Evolutionary conservation across 345 rosid genomes (phyloP), one percentile per base, ranked within the genome.

Genomic region (Linum tenue): DNA sequence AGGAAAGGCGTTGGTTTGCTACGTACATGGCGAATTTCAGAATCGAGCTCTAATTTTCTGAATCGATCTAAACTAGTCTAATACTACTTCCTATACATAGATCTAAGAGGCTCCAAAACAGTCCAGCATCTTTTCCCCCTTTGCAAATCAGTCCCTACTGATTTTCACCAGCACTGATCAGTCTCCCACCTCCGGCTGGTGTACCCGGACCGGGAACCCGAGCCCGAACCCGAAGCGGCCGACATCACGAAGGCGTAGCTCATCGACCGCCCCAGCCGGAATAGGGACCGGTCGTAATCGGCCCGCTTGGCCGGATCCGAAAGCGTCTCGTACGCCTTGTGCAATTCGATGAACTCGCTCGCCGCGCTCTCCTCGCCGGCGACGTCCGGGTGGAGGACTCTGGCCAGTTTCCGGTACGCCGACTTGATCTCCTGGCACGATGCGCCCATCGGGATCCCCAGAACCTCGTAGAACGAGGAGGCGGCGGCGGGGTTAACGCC

Each of bases 301-400:
- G 84, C 83, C 7, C 95, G 71, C 39, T 81, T 83, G 69, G 76
- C 81, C 1, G 88, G 90, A 76, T 87, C 88, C 10, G 85, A 83
- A 1, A 87, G 81, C 16, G 90, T 87, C 56, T 76, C 71, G 62
- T 87, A 87, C 4, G 90, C 95, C 69, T 82, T 87, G 51, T 82
- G 86, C 37, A 87, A 62, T 55, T 60, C 79, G 60, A 87, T 83
- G 72, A 87, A 87, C 68, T 82, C 86, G 15, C 57, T 37, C 1
- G 75, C 78, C 2, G 72, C 7, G 39, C 40, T 42, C 60, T 71
- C 64, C 41, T 60, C 70, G 41, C 64, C 35, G 66, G 81, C 81
- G 4, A 78, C 88, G 51, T 87, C 95, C 6, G 95, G 95, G 64
- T 87, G 95, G 60, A 83, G 64, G 7, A 72, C 72, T 56, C 95